Percentiles rank a stretch among this genome's conserved stretches.
Conservation (phyloP, 1,139 yeast species). For the Nakaseomyces delphensis region DNA sequence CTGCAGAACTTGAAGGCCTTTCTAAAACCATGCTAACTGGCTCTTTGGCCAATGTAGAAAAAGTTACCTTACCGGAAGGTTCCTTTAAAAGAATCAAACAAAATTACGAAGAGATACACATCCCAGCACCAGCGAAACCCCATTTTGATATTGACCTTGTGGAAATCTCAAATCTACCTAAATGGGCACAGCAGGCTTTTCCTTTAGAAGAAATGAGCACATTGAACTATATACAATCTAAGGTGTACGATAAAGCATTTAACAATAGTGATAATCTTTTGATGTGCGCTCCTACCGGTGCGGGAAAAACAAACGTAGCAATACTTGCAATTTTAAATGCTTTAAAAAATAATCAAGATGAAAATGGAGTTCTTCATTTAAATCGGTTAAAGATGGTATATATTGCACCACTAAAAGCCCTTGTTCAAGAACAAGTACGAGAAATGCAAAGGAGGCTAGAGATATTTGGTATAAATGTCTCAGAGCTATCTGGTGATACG, state of each 20-base stretch:
- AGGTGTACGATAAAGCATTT: slow-evolving; percentile 72
- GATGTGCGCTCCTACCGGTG: slow-evolving; percentile 97
- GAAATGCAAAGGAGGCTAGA: slow-evolving; percentile 69
- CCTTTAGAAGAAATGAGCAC: slow-evolving; percentile 56
- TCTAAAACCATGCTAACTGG: background rate
- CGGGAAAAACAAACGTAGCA: slow-evolving; percentile 96
- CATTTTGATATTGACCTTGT: slow-evolving; percentile 44
- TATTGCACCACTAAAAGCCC: slow-evolving; percentile 88
- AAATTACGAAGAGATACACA: slow-evolving; percentile 75
- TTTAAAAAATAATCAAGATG: slow-evolving; percentile 43
- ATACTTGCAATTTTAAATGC: slow-evolving; percentile 65
- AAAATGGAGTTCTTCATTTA: slow-evolving; percentile 43
- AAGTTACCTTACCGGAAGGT: slow-evolving; percentile 67
- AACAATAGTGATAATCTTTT: slow-evolving; percentile 60
- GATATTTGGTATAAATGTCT: slow-evolving; percentile 61
- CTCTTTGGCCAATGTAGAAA: slow-evolving; percentile 8
- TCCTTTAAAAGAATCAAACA: slow-evolving; percentile 68
- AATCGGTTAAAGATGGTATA: slow-evolving; percentile 71
- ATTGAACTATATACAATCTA: slow-evolving; percentile 77
- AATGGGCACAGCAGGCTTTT: slow-evolving; percentile 75
- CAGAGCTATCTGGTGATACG: slow-evolving; percentile 88
- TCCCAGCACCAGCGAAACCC: slow-evolving; percentile 64
- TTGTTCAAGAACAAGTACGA: slow-evolving; percentile 90
- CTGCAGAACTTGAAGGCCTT: background rate
- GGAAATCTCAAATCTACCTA: slow-evolving; percentile 56